phyloP scores from a whole-genome alignment of 306 rosid genomes.

The Oemleria cerasiformis region DNA sequence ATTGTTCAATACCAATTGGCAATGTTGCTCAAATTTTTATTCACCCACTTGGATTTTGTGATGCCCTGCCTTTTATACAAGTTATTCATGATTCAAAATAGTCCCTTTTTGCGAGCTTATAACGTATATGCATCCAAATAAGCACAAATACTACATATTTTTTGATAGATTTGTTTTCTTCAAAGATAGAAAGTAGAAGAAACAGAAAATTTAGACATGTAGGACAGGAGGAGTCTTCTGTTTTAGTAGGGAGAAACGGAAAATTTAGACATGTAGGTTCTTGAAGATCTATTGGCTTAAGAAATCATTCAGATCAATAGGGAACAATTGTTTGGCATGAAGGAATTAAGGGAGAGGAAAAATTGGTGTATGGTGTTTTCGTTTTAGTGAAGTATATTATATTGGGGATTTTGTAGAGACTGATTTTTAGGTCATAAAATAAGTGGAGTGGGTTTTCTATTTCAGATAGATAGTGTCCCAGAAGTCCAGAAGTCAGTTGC shows the following conservation, averaged over 20 bases:
- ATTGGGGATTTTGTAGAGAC: not conserved
- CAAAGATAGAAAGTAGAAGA: not conserved
- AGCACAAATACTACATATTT: not conserved
- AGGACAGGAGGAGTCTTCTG: no score
- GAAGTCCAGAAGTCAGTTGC: not conserved
- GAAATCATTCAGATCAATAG: no score
- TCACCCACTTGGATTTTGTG: not conserved
- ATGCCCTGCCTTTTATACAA: not conserved
- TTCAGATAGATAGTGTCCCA: not conserved
- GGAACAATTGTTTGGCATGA: no score
- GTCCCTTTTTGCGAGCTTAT: not conserved
- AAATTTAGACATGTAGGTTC: no score
- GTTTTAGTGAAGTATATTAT: no score
- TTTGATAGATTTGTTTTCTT: not conserved
- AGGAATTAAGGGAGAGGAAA: no score
- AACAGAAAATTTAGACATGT: no score
- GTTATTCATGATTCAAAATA: not conserved
- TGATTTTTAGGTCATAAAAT: not conserved
- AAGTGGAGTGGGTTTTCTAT: not conserved
- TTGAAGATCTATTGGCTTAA: no score
- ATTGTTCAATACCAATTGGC: not conserved
- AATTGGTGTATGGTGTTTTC: no score
- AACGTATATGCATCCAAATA: not conserved
- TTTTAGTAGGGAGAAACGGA: no score
- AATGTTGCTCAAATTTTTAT: not conserved